phyloP scores from a whole-genome alignment of 2,329 filamentous ascomycete genomes.

The Cryphonectria japonica region DNA sequence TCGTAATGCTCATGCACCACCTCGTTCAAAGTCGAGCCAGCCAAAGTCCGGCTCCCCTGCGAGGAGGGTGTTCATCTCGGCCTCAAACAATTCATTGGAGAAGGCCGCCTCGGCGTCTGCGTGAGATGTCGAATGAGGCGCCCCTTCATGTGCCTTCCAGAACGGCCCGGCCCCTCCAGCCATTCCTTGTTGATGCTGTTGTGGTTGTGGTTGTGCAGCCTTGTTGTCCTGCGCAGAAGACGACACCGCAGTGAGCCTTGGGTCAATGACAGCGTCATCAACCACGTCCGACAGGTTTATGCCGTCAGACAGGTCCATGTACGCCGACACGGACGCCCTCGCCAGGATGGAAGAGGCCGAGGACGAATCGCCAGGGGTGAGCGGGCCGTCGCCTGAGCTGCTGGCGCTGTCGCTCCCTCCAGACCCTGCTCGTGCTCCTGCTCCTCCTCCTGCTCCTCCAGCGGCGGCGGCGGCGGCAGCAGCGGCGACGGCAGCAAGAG shows the following conservation, averaged over 20 bases:
- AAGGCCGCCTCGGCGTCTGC: conserved; percentile 27
- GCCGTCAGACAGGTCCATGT: not conserved
- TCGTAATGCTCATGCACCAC: conserved; percentile 2
- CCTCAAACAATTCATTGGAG: conserved; percentile 32
- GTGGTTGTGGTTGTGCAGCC: not conserved
- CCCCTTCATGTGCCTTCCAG: conserved; percentile 15
- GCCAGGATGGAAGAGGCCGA: not conserved
- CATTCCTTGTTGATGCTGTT: not conserved
- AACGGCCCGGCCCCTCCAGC: conserved; percentile 8
- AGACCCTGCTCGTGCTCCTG: not conserved
- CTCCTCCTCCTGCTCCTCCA: not conserved
- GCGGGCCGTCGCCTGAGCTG: conserved; percentile 20
- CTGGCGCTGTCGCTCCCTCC: conserved; percentile 19
- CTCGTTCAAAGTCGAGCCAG: conserved; percentile 27
- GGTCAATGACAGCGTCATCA: conserved; percentile 26
- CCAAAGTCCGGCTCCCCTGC: conserved; percentile 32
- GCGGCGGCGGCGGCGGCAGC: not conserved
- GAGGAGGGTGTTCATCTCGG: conserved; percentile 32
- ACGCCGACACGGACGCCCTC: not conserved
- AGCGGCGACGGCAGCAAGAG: conserved; percentile 12
- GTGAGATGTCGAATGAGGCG: not conserved
- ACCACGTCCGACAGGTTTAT: not conserved
- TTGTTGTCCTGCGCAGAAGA: not conserved
- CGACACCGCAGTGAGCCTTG: conserved; percentile 17
- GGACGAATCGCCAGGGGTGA: conserved; percentile 13